Evolutionary conservation across 140 eudicot genomes (phyloP).

Genomic region (Erigeron philadelphicus): DNA sequence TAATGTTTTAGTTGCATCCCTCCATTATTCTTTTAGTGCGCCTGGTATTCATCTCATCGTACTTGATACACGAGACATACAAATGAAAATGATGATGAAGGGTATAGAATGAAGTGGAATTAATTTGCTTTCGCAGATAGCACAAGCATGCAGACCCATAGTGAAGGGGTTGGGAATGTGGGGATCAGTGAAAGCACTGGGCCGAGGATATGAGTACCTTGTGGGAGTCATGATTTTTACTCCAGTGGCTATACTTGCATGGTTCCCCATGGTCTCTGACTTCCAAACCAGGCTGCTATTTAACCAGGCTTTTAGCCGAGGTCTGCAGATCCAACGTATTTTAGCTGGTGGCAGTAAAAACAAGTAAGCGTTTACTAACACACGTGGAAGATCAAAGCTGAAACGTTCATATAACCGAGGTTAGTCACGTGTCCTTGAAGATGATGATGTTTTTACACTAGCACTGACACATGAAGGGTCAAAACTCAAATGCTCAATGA

Average conservation of each 20-base stretch:
- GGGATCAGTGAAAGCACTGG: constrained; percentile 79
- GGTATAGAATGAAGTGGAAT: too few species aligned
- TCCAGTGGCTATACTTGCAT: constrained; percentile 72
- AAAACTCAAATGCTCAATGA: not conserved
- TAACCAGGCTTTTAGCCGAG: constrained; percentile 91
- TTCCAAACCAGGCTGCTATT: constrained; percentile 85
- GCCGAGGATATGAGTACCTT: constrained; percentile 71
- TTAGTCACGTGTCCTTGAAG: constrained; percentile 1
- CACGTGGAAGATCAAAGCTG: constrained; percentile 16
- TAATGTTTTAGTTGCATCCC: constrained; percentile 3
- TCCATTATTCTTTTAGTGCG: not conserved
- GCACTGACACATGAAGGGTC: not conserved
- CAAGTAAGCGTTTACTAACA: constrained; percentile 27
- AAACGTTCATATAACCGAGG: constrained; percentile 4
- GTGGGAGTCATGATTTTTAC: constrained; percentile 55
- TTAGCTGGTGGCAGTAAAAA: constrained; percentile 75
- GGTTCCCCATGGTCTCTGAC: constrained; percentile 82
- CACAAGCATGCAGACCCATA: constrained; percentile 66
- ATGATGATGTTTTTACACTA: not conserved
- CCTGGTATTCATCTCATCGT: not conserved
- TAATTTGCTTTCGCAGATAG: constrained; percentile 39
- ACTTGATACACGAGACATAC: not conserved
- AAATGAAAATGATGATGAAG: too few species aligned
- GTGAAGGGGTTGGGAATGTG: constrained; percentile 70
- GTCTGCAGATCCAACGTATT: constrained; percentile 75